Conservation (phyloP, 2,329 filamentous ascomycete genomes). For the Rachicladosporium sp. region DNA sequence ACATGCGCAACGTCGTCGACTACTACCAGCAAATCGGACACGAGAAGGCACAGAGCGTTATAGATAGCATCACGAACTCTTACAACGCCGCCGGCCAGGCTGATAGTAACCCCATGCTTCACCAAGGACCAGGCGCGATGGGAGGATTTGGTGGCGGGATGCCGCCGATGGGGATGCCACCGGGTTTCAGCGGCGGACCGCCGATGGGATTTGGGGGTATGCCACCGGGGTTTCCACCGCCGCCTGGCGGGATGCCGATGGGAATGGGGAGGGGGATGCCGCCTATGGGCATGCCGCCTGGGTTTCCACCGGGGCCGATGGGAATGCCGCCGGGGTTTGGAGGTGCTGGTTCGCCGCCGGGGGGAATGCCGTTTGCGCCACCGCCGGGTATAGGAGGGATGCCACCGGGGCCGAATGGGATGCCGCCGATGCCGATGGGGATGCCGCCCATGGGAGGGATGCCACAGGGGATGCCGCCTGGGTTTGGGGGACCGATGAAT, state of each 20-base stretch:
- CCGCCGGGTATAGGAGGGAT: conserved; percentile 1
- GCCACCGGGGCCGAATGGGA: conserved; percentile 1
- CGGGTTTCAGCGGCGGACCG: conserved; percentile 4
- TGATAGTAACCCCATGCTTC: conserved; percentile 70
- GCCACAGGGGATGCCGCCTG: too few relatives aligned
- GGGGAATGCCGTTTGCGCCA: conserved; percentile 3
- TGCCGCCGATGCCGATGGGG: too few relatives aligned
- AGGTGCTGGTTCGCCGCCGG: conserved; percentile 1
- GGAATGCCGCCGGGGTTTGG: conserved; percentile 2
- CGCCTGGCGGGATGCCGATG: not conserved
- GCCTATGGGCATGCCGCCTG: conserved; percentile 30
- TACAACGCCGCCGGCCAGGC: conserved; percentile 91
- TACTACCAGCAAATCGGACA: conserved; percentile 99
- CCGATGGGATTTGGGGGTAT: not conserved
- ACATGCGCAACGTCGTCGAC: conserved; percentile 91
- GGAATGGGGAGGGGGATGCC: not conserved
- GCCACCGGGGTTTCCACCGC: conserved; percentile 4
- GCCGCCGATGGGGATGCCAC: conserved; percentile 23
- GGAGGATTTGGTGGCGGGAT: conserved; percentile 33
- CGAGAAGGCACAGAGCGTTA: conserved; percentile 96
- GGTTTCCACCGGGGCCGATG: not conserved
- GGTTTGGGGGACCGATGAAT: too few relatives aligned
- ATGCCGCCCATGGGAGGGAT: too few relatives aligned
- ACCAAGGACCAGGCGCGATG: conserved; percentile 9
- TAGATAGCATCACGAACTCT: conserved; percentile 92